These are phyloP conservation scores for Dunaliella primolecta DNA, from an alignment of 139 green algal genomes.

Conservation along the genomic window DNA sequence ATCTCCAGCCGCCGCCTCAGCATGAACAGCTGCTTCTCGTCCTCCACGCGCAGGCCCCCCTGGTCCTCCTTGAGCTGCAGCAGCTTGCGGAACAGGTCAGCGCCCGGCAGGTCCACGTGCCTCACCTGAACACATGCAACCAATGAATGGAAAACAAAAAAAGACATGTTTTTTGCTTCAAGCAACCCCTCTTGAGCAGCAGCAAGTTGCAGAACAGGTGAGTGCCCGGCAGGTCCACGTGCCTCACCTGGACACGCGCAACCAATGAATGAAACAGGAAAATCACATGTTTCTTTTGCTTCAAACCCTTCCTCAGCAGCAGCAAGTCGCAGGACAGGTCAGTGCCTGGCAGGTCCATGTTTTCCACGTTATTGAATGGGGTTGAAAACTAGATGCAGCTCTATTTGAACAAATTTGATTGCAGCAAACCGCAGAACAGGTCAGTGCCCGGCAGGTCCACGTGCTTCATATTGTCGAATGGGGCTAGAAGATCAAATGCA, in stretches of 20 bases:
- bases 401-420: constrained; percentile 76
- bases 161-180: no score
- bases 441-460: constrained; percentile 69
- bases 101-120: constrained; percentile 76
- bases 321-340: constrained; percentile 88
- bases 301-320: constrained; percentile 70
- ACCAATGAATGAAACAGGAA: no score
- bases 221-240: constrained; percentile 74
- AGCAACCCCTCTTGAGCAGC: constrained; percentile 72
- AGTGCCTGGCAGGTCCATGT: constrained; percentile 74
- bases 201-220: constrained; percentile 88
- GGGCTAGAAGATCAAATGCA: no score
- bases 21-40: constrained; percentile 87
- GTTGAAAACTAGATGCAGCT: no score
- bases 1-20: constrained; percentile 66
- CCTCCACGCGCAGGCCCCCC: constrained; percentile 75
- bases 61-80: constrained; percentile 65
- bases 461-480: constrained; percentile 72
- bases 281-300: no score
- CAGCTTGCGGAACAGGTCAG: constrained; percentile 87
- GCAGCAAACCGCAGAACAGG: constrained; percentile 87
- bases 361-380: constrained; percentile 64
- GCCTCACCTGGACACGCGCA: constrained; percentile 50
- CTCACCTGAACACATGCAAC: constrained; percentile 47
- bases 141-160: no score